Evolutionary conservation across 345 rosid genomes (phyloP).

Genomic region (Fremontodendron californicum): DNA sequence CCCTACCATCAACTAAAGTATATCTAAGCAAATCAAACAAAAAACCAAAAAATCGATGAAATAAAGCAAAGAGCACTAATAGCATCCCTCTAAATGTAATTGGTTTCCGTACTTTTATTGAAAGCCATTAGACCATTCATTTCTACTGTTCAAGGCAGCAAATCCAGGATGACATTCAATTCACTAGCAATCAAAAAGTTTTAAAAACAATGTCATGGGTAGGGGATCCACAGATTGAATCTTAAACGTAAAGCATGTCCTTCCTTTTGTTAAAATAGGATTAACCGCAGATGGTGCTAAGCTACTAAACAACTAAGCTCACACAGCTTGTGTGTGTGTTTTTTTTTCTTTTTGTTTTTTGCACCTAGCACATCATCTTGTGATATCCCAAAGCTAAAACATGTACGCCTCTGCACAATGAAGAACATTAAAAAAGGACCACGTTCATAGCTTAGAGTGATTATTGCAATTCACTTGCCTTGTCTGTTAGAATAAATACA

Average conservation of each 20-base stretch:
- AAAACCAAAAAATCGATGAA: not conserved
- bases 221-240: not conserved
- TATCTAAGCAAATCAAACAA: not conserved
- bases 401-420: not conserved
- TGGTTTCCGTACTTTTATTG: not conserved
- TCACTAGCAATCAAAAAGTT: too few relatives aligned
- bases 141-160: not conserved
- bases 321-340: not conserved
- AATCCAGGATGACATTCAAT: not conserved
- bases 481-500: too few relatives aligned
- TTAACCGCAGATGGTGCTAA: not conserved
- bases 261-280: not conserved
- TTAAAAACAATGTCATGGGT: not conserved
- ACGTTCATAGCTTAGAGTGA: not conserved
- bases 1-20: not conserved
- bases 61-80: not conserved
- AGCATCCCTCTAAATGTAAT: not conserved
- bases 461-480: slow-evolving; percentile 1
- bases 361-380: not conserved
- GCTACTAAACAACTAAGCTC: not conserved
- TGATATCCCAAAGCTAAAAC: not conserved
- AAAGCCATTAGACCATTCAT: not conserved
- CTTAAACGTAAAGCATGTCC: not conserved
- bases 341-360: not conserved
- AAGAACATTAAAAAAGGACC: not conserved